Evolutionary conservation across 2,329 filamentous ascomycete genomes (phyloP), one percentile per base, ranked within the genome.

Genomic region (Colletotrichum abscissum): DNA sequence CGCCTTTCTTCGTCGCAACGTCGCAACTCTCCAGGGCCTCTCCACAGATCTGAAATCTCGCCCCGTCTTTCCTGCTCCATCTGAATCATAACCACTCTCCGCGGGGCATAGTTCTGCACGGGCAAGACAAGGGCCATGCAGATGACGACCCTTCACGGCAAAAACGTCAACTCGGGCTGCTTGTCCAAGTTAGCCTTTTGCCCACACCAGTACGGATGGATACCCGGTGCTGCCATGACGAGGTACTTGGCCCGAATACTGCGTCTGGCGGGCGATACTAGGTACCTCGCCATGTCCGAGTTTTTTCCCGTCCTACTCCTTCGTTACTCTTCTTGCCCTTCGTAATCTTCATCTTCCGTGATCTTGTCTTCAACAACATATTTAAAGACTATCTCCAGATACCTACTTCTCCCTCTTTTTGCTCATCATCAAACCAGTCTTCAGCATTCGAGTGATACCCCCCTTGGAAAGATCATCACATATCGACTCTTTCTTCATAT

Each of bases 51-150:
- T 70, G 70, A 64, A 49, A 56, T 69, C 60, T 60, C 26, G 70
- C 70, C 70, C 70, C 70, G 67, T 73, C 70, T 73, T 65, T 72
- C 42, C 38, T 65, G 46, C 67, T 73, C 71, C 71, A 66, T 67
- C 62, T 58, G 49, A 22, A 54, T 73, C 59, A 70, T 54, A 49
- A 55, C 57, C 54, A 22, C 22, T 26, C 24, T 62, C 30, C 46
- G 49, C 33, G 22, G 55, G 26, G 26, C 55, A 70, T 57, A 56
- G 33, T 54, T 70, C 67, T 49, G 42, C 67, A 70, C 62, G 54
- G 33, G 54, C n/a, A 33, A 59, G n/a, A 49, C 42, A 49, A 49
- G 30, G 54, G 54, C 55, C 42, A 66, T 46, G 65, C 42, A 55
- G 62, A 14, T 26, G 22, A 52, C 28, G 46, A 33, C 19, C 26